phyloP scores from a whole-genome alignment of 768 basidiomycete genomes.

The Pleurotus platypus region DNA sequence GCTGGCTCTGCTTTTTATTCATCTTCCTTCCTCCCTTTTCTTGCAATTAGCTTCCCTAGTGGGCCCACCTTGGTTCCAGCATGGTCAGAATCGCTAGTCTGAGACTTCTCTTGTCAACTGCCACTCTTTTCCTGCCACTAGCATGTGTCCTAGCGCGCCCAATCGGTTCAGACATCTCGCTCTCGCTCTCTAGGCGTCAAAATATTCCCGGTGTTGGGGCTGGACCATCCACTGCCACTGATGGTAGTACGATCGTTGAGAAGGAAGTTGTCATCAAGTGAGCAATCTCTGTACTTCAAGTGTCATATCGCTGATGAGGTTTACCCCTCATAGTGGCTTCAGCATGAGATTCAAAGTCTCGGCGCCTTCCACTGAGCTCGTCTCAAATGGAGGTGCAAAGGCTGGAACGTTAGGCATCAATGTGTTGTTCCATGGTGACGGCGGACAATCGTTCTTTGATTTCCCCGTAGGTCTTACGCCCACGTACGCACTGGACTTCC shows the following conservation, averaged over 20 bases:
- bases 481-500: neutral
- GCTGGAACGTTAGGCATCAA: constrained; percentile 20
- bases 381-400: constrained; percentile 11
- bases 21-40: neutral
- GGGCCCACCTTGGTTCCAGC: neutral
- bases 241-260: constrained; percentile 23
- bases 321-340: constrained; percentile 14
- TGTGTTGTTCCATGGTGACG: constrained; percentile 22
- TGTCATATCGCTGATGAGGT: too few species aligned
- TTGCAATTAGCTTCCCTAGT: neutral
- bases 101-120: neutral
- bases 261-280: constrained; percentile 23
- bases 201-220: constrained; percentile 10
- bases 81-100: neutral
- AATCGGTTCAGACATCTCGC: neutral
- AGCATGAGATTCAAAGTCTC: constrained; percentile 25
- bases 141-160: neutral
- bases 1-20: neutral
- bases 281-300: neutral
- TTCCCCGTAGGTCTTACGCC: constrained; percentile 13
- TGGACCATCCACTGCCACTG: constrained; percentile 16
- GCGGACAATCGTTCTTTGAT: constrained; percentile 20
- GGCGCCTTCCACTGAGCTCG: constrained; percentile 19
- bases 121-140: neutral
- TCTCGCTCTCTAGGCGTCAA: neutral